Conservation (phyloP, 768 basidiomycete genomes). For the Termitomyces sp. region DNA sequence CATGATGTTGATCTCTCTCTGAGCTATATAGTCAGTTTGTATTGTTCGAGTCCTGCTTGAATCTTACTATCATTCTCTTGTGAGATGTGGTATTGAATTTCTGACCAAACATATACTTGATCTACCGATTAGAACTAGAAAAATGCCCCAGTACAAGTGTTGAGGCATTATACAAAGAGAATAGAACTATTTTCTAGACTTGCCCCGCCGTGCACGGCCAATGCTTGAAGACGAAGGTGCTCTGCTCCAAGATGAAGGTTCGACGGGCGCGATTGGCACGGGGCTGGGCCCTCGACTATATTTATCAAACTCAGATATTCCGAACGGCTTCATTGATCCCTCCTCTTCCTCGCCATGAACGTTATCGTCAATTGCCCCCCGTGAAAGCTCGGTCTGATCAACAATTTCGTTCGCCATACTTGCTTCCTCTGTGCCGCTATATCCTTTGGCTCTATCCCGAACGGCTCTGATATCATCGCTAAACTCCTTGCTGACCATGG, state of each 20-base stretch:
- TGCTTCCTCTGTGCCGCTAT: neutral
- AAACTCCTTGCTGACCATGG: neutral
- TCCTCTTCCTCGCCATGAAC: neutral
- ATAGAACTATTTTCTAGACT: neutral
- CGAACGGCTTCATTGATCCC: neutral
- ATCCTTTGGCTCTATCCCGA: neutral
- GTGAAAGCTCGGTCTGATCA: neutral
- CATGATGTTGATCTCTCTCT: neutral
- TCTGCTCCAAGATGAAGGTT: too few relatives aligned
- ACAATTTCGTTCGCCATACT: neutral
- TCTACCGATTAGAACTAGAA: neutral
- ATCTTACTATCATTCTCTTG: too few relatives aligned
- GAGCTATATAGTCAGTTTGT: neutral
- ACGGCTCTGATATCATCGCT: neutral
- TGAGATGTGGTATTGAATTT: neutral
- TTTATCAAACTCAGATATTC: neutral
- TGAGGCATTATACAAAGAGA: neutral
- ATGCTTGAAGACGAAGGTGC: too few relatives aligned
- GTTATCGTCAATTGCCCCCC: neutral
- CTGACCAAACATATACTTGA: neutral
- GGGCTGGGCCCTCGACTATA: too few relatives aligned
- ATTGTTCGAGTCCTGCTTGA: neutral
- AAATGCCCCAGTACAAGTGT: neutral
- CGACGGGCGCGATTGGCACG: too few relatives aligned
- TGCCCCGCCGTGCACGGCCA: too few relatives aligned